Evolutionary conservation across 768 basidiomycete genomes (phyloP).

Genomic region (Holtermannia corniformis): DNA sequence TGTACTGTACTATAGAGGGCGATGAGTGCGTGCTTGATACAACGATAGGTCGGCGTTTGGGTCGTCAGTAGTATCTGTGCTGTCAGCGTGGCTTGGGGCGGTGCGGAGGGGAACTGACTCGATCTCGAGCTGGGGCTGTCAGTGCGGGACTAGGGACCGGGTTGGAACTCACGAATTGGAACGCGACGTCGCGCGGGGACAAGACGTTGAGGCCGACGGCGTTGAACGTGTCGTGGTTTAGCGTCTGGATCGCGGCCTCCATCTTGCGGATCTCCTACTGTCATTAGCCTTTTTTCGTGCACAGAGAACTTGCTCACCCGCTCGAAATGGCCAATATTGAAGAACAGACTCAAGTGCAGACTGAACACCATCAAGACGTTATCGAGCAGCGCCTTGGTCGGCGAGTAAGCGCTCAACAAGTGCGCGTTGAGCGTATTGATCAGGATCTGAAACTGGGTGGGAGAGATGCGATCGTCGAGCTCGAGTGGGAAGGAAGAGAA

Average conservation of each 20-base stretch:
- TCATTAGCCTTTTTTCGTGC: neutral
- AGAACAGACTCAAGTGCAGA: neutral
- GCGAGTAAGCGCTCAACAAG: constrained; percentile 75
- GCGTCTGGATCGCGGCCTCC: constrained; percentile 52
- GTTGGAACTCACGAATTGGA: constrained; percentile 69
- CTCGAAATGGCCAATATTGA: neutral
- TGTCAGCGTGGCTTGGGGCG: neutral
- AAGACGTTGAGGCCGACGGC: constrained; percentile 77
- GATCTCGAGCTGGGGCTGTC: constrained; percentile 65
- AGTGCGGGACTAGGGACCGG: neutral
- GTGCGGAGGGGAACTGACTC: constrained; percentile 44
- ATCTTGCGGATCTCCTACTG: constrained; percentile 67
- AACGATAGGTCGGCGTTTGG: no score
- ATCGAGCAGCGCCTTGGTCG: constrained; percentile 61
- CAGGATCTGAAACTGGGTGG: constrained; percentile 78
- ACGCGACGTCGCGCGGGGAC: constrained; percentile 74
- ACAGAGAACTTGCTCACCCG: neutral
- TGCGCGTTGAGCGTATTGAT: constrained; percentile 84
- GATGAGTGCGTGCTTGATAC: no score
- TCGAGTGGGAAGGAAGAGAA: constrained; percentile 80
- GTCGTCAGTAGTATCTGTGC: constrained; percentile 9
- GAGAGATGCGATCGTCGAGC: constrained; percentile 83
- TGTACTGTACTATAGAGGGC: neutral
- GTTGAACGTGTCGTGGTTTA: constrained; percentile 70
- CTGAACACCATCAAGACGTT: constrained; percentile 55